Base-by-base conservation (phyloP, 2,329 filamentous ascomycete genomes). In the Aureobasidium sp. region DNA sequence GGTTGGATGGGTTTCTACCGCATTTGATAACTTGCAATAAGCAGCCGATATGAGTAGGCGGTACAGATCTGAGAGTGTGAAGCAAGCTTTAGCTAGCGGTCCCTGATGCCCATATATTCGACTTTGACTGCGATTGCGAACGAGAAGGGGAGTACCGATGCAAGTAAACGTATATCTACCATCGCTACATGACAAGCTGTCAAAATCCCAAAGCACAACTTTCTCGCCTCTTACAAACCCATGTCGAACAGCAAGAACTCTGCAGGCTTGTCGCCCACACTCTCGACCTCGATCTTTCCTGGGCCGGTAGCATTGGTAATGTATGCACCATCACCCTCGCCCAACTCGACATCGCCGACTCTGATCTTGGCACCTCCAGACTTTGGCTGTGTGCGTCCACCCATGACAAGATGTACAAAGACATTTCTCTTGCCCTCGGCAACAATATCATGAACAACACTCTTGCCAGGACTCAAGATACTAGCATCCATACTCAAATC, bases 401-500 rank as follows among this genome's bases (percentile, higher is more conserved):
- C 86, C 89, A 92, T 93, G 21, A 91, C 83, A 60, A 95, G 66
- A 73, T 96, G 91, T 39, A 94, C 76, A 72, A 87, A 96, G 2
- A 95, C 83, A 76, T 94, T 92, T 69, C 85, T 74, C 61, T 78
- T 76, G 3, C 85, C 81, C 68, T 84, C 74, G 3, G 74, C 86
- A 11, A 91, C 91, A 25, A 93, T 77, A 9, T 79, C 84, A 83
- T 91, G 94, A 67, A 83, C 81, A 63, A 93, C 92, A 45, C 75
- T 81, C 69, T 79, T 79, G 32, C 81, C 80, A 0, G 88, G 85
- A 8, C 79, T 81, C 61, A 95, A 83, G 61, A 95, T 85, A 7
- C 86, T 86, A 0, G 90, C 90, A 39, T 83, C 85, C 89, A 95
- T 94, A 63, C 88, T 85, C 55, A 95, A 82, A 75, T 96, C 90